phyloP scores from a whole-genome alignment of 768 basidiomycete species.

The Sistotremastrum niveocremeum region DNA sequence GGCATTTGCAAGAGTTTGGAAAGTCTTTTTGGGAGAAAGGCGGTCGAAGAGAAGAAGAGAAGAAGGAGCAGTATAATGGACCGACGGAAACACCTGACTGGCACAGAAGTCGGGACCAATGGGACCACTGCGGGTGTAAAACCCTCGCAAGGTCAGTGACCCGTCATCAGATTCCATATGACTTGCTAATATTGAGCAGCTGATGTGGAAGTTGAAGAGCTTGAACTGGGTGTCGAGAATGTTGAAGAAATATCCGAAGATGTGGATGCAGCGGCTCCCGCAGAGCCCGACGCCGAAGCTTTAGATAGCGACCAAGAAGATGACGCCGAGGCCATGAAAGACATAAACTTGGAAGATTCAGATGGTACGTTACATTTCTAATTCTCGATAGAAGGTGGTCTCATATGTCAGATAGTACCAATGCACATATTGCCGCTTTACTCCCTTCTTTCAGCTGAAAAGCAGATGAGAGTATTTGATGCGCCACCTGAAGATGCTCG shows the following conservation, averaged over 20 bases:
- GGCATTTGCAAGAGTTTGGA: slow-evolving; percentile 76
- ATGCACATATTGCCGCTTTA: slow-evolving; percentile 94
- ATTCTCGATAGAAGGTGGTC: slow-evolving; percentile 2
- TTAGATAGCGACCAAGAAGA: slow-evolving; percentile 64
- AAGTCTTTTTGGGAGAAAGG: slow-evolving; percentile 56
- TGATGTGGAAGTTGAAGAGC: slow-evolving; percentile 70
- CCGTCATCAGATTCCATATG: background rate
- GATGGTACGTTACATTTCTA: slow-evolving; percentile 35
- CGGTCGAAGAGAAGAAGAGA: slow-evolving; percentile 38
- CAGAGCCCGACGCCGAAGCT: slow-evolving; percentile 58
- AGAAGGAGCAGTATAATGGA: slow-evolving; percentile 13
- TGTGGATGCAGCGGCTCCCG: slow-evolving; percentile 38
- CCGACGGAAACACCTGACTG: too few relatives aligned
- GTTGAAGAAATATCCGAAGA: slow-evolving; percentile 50
- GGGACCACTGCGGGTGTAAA: slow-evolving; percentile 14
- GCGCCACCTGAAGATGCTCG: slow-evolving; percentile 69
- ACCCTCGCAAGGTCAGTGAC: slow-evolving; percentile 33
- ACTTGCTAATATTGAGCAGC: slow-evolving; percentile 22
- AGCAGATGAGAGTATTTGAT: slow-evolving; percentile 89
- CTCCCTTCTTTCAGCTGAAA: slow-evolving; percentile 82
- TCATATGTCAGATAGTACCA: slow-evolving; percentile 38
- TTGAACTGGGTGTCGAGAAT: slow-evolving; percentile 45
- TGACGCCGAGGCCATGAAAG: slow-evolving; percentile 33
- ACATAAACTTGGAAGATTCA: slow-evolving; percentile 48
- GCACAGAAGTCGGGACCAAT: background rate